Evolutionary conservation across 2,329 filamentous ascomycete genomes (phyloP).

Genomic region (Emmonsiellopsis sp.): DNA sequence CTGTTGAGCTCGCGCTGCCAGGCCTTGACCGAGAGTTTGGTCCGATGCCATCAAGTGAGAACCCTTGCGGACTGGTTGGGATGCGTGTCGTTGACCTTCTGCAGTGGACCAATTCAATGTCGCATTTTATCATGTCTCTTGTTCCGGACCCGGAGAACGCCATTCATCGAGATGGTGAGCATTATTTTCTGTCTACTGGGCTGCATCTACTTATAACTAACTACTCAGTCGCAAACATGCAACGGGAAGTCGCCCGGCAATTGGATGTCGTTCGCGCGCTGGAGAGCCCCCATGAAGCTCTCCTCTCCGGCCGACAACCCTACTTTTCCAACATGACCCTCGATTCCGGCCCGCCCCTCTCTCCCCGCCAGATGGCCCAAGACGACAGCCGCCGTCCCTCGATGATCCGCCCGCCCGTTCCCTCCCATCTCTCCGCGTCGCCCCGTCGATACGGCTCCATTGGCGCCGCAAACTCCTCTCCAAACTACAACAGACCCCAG

Average conservation of each 20-base stretch:
- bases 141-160: slow-evolving; percentile 67
- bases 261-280: slow-evolving; percentile 48
- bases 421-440: slow-evolving; percentile 70
- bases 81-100: slow-evolving; percentile 5
- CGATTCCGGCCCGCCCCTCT: slow-evolving; percentile 66
- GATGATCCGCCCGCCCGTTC: slow-evolving; percentile 63
- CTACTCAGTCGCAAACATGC: slow-evolving; percentile 44
- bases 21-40: slow-evolving; percentile 69
- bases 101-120: slow-evolving; percentile 77
- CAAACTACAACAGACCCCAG: slow-evolving; percentile 62
- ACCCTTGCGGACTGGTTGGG: background rate
- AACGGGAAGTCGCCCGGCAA: slow-evolving; percentile 54
- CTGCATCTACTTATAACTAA: background rate
- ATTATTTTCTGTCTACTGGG: background rate
- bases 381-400: slow-evolving; percentile 72
- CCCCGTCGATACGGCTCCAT: slow-evolving; percentile 84
- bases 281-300: slow-evolving; percentile 56
- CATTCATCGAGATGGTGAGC: slow-evolving; percentile 73
- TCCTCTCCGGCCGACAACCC: slow-evolving; percentile 54
- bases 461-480: slow-evolving; percentile 58
- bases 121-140: slow-evolving; percentile 63
- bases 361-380: slow-evolving; percentile 75
- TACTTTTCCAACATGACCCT: slow-evolving; percentile 54
- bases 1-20: slow-evolving; percentile 75
- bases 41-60: slow-evolving; percentile 58